phyloP scores from a whole-genome alignment of 192 early-diverging fungal genomes.

The Coemansia pectinata region DNA sequence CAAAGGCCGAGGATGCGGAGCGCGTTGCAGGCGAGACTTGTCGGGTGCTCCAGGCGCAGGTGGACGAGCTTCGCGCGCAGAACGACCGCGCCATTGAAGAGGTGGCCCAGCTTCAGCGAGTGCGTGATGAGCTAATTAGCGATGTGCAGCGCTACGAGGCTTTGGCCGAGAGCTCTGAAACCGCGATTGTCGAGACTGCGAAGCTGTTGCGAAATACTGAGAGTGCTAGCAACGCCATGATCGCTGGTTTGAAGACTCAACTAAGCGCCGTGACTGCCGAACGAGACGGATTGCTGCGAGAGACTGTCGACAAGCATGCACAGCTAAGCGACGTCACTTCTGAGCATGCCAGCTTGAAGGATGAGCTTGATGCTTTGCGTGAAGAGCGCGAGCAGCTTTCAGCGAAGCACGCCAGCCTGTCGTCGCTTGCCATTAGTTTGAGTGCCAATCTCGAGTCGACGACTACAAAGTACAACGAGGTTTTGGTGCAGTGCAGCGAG shows the following conservation, averaged over 20 bases:
- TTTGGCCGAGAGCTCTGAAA: background rate
- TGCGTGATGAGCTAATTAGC: background rate
- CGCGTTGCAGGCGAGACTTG: background rate
- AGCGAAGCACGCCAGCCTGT: background rate
- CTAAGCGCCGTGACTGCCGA: background rate
- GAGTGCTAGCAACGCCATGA: background rate
- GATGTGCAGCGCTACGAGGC: background rate
- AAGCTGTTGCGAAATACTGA: background rate
- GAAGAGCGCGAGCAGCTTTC: background rate
- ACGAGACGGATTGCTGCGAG: background rate
- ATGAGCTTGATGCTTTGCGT: background rate
- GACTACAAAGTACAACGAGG: background rate
- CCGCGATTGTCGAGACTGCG: background rate
- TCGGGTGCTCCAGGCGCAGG: background rate
- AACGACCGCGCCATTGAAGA: background rate
- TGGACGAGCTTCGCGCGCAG: constrained; percentile 2
- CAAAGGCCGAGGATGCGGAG: background rate
- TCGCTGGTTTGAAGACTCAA: background rate
- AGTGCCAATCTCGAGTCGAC: background rate
- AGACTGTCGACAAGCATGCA: background rate
- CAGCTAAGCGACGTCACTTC: background rate
- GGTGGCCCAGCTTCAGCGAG: background rate
- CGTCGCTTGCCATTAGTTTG: background rate
- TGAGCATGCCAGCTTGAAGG: background rate
- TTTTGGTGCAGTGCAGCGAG: background rate